These are phyloP conservation scores for Ceratobasidium theobromae DNA, from an alignment of 1,284 basidiomycete species.

Conservation along the genomic window DNA sequence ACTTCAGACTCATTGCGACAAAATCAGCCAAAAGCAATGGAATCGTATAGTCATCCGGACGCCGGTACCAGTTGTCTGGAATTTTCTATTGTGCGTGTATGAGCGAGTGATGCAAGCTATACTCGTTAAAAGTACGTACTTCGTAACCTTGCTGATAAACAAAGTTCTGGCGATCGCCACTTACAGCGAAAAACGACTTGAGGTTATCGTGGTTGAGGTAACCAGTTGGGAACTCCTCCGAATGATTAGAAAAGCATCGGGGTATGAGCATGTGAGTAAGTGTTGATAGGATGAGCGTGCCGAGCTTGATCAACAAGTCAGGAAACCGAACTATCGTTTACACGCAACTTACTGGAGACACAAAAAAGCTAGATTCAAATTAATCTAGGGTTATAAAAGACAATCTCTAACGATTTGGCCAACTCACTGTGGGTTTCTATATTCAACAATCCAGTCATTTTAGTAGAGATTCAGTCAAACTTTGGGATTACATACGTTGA, in stretches of 20 bases:
- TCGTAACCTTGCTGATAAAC: slow-evolving; percentile 6
- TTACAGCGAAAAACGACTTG: slow-evolving; percentile 21
- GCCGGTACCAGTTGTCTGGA: slow-evolving; percentile 36
- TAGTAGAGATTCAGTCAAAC: not conserved
- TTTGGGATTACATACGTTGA: not conserved
- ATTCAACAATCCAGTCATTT: not conserved
- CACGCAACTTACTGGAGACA: not conserved
- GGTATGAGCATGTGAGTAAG: slow-evolving; percentile 6
- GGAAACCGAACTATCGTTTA: not conserved
- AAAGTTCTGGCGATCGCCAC: not conserved
- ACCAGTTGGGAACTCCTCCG: not conserved
- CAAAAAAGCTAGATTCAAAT: not conserved
- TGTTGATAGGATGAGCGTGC: not conserved
- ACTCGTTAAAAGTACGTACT: not conserved
- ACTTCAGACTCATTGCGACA: slow-evolving; percentile 2
- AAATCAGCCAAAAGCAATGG: slow-evolving; percentile 24
- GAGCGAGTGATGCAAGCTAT: not conserved
- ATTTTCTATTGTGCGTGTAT: not conserved
- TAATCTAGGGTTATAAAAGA: not conserved
- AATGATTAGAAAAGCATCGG: slow-evolving; percentile 14
- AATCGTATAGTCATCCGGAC: slow-evolving; percentile 34
- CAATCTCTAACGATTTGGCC: not conserved
- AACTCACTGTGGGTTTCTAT: slow-evolving; percentile 16
- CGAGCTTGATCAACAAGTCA: not conserved
- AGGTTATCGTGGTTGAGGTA: slow-evolving; percentile 9